phyloP scores from a whole-genome alignment of 2,329 filamentous ascomycete genomes.

The Alternaria triticina region DNA sequence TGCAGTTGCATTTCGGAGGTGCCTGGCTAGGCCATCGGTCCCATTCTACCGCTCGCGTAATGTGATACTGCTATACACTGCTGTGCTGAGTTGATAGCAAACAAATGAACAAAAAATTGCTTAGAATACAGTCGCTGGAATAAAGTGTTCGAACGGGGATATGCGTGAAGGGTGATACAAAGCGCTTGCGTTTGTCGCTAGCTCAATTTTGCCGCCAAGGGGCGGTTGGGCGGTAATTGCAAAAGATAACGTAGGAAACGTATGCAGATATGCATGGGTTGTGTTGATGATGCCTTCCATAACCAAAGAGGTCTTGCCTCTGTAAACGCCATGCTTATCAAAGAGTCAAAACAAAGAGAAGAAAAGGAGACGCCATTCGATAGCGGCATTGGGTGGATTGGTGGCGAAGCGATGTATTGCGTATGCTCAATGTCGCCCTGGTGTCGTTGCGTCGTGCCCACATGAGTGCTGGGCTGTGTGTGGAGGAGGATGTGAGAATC shows the following conservation, averaged over 20 bases:
- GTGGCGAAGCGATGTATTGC: not conserved
- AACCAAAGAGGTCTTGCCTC: constrained; percentile 3
- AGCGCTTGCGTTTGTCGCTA: constrained; percentile 28
- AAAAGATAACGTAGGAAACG: constrained; percentile 6
- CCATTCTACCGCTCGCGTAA: constrained; percentile 5
- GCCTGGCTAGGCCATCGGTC: constrained; percentile 8
- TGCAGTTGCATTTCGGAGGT: constrained; percentile 8
- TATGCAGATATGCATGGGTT: constrained; percentile 9
- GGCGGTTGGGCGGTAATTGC: constrained; percentile 8
- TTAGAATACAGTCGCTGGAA: constrained; percentile 16
- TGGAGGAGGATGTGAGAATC: constrained; percentile 16
- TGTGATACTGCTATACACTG: constrained; percentile 12
- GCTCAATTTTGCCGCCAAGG: constrained; percentile 25
- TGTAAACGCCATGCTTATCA: constrained; percentile 33
- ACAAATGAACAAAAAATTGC: constrained; percentile 17
- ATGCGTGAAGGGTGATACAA: constrained; percentile 27
- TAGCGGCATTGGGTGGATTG: constrained; percentile 6
- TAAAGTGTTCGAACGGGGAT: constrained; percentile 21
- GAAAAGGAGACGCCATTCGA: constrained; percentile 4
- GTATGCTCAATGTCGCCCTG: constrained; percentile 21
- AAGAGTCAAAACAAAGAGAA: constrained; percentile 10
- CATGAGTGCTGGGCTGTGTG: constrained; percentile 12
- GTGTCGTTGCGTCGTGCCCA: constrained; percentile 32
- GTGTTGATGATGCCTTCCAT: constrained; percentile 8
- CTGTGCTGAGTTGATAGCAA: constrained; percentile 12